Base-by-base conservation (phyloP, 345 rosid genomes). In the Eucalyptus caleyi region DNA sequence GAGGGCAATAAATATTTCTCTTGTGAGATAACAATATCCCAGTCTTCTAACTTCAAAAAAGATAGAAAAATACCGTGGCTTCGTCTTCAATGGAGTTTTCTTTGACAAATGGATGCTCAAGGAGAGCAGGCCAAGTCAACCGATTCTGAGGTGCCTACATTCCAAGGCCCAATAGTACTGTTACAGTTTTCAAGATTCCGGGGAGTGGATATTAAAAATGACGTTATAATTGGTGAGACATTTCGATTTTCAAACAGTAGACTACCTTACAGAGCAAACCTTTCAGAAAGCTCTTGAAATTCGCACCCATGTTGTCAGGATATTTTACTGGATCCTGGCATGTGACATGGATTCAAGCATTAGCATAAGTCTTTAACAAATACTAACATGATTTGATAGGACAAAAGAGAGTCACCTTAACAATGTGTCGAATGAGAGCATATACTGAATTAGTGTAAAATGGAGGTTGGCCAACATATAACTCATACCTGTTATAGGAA, bases 361-460 rank as follows among this genome's bases (percentile, higher is more conserved):
- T 50, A 86, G 44, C 27, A 3, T 40, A 51, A 32, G 40, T 40
- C 62, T 53, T 50, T 21, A 16, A 86, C 67, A 86, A 53, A 51
- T 87, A 42, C n/a, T 69, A 88, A 32, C 90, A 89, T 67, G 54
- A 51, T 80, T 86, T 23, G 32, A 21, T 86, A 53, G 45, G 42
- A 50, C 24, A 27, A 86, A 88, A 59, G 88, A 89, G 45, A 9
- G 37, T 32, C 92, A 98, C 99, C 99, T 96, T 97, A 89, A 98
- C 98, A 93, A 98, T 98, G 90, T 96, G 99, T 88, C 98, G 94
- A 90, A 98, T 96, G 91, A 98, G 98, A 81, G 99, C 99, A 92
- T 97, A 98, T 80, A 98, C 99, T 86, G 99, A 97, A 93, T 97
- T 98, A 65, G 98, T 98, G 93, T 97, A 98, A 94, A 98, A 98